phyloP scores from a whole-genome alignment of 2,329 filamentous ascomycete genomes.

The Penicillium thymicola region DNA sequence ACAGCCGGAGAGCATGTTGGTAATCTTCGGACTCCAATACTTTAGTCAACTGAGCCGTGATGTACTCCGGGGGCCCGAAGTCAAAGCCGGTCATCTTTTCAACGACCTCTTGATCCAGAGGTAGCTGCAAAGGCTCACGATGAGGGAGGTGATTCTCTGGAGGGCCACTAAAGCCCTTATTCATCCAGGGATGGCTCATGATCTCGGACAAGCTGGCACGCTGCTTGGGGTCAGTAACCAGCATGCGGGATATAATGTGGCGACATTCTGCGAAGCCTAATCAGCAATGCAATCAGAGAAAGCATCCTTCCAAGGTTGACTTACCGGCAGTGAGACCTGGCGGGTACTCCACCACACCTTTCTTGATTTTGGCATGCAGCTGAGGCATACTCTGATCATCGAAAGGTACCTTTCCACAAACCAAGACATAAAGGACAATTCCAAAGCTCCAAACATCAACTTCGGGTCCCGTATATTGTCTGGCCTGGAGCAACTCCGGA shows the following conservation, averaged over 20 bases:
- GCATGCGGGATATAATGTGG: constrained; percentile 87
- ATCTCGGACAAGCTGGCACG: constrained; percentile 87
- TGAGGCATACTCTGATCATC: constrained; percentile 99
- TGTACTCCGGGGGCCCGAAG: constrained; percentile 82
- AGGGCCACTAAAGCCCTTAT: constrained; percentile 79
- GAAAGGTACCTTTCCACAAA: constrained; percentile 97
- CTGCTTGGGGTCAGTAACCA: constrained; percentile 87
- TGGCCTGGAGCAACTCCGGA: constrained; percentile 87
- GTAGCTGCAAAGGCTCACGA: constrained; percentile 80
- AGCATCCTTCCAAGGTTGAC: constrained; percentile 29
- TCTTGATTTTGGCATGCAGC: constrained; percentile 97
- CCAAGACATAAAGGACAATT: constrained; percentile 93
- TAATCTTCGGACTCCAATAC: constrained; percentile 95
- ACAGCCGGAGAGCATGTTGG: constrained; percentile 72
- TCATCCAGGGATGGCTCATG: constrained; percentile 93
- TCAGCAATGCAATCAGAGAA: constrained; percentile 35
- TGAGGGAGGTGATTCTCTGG: constrained; percentile 85
- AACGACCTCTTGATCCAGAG: constrained; percentile 78
- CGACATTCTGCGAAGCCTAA: constrained; percentile 69
- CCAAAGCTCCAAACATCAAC: constrained; percentile 99
- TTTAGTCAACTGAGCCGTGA: constrained; percentile 75
- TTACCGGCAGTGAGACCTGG: constrained; percentile 85
- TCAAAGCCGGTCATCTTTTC: constrained; percentile 97
- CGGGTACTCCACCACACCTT: constrained; percentile 91
- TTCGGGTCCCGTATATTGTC: constrained; percentile 91